A percentile compares a stretch with the other conserved stretches of the same genome.
Evolutionary conservation across 83 land plant species (phyloP).

Genomic region (Diphasiastrum complanatum): DNA sequence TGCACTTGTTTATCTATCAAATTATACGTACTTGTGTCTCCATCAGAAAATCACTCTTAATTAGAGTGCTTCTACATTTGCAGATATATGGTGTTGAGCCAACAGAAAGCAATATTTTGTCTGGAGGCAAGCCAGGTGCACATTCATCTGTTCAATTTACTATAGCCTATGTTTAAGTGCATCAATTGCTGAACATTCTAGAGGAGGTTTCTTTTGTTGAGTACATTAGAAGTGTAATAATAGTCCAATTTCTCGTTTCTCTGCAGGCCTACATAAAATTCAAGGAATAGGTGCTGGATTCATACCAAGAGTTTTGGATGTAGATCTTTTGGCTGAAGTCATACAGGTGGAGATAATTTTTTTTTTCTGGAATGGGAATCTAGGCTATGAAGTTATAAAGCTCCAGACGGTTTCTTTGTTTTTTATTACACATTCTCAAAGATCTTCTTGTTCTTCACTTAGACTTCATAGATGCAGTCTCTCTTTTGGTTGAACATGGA

Average conservation of each 20-base stretch:
- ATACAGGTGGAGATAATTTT: too few species aligned
- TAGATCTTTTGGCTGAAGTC: constrained; percentile 17
- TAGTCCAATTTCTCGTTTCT: not conserved
- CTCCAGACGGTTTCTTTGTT: too few species aligned
- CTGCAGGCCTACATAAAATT: constrained; percentile 3
- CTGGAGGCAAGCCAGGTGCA: constrained; percentile 78
- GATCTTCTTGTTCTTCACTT: too few species aligned
- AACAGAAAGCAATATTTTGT: constrained; percentile 59
- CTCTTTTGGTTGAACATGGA: too few species aligned
- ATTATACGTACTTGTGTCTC: not conserved
- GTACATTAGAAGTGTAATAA: too few species aligned
- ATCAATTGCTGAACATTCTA: too few species aligned
- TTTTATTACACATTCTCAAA: too few species aligned
- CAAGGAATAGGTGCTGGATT: constrained; percentile 23
- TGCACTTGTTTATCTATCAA: not conserved
- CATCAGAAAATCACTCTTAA: not conserved
- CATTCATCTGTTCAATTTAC: not conserved
- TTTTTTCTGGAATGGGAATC: too few species aligned
- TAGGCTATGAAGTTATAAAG: too few species aligned
- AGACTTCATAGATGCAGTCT: too few species aligned
- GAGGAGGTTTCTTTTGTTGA: too few species aligned
- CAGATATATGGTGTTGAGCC: constrained; percentile 77
- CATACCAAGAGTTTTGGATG: constrained; percentile 17
- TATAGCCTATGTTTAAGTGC: too few species aligned
- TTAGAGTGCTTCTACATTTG: not conserved